Conservation (phyloP, 2,329 filamentous ascomycete species). For the Aureobasidium sp. region DNA sequence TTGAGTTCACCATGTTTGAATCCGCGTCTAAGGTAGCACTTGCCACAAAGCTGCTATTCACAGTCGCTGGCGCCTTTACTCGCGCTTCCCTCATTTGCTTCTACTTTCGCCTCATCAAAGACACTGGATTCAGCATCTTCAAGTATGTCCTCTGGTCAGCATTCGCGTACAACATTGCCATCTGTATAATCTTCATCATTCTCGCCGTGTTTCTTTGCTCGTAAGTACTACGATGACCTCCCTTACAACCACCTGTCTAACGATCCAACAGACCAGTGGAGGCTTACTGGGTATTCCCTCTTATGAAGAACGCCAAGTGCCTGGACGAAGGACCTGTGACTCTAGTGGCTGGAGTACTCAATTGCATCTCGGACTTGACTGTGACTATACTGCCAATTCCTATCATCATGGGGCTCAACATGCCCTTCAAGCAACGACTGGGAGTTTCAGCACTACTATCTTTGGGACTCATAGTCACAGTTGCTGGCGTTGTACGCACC, state of each 20-base stretch:
- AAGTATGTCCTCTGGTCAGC: constrained; percentile 31
- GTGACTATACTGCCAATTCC: constrained; percentile 36
- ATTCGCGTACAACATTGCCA: constrained; percentile 27
- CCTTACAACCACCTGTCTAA: constrained; percentile 7
- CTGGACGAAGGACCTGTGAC: constrained; percentile 33
- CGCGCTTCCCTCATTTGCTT: constrained; percentile 36
- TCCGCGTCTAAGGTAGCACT: constrained; percentile 31
- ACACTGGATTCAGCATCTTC: constrained; percentile 32
- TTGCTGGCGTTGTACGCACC: constrained; percentile 31
- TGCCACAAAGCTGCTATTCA: constrained; percentile 34
- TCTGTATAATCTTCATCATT: constrained; percentile 30
- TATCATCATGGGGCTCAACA: constrained; percentile 32
- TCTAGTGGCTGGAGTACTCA: constrained; percentile 33
- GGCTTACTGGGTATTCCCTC: constrained; percentile 34
- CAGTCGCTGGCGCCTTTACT: constrained; percentile 33
- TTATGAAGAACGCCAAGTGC: constrained; percentile 26
- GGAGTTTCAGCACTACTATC: constrained; percentile 14
- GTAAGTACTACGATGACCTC: constrained; percentile 16
- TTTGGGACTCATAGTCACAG: constrained; percentile 15
- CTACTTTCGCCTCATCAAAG: constrained; percentile 36
- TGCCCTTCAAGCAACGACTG: constrained; percentile 30
- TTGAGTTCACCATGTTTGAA: constrained; percentile 22
- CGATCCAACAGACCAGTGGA: constrained; percentile 23
- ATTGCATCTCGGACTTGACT: constrained; percentile 33
- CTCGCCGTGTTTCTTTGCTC: constrained; percentile 32